A percentile compares a stretch with the other conserved stretches of the same genome.
Evolutionary conservation across 2,329 filamentous ascomycete genomes (phyloP).

Genomic region (Didymella glomerata): DNA sequence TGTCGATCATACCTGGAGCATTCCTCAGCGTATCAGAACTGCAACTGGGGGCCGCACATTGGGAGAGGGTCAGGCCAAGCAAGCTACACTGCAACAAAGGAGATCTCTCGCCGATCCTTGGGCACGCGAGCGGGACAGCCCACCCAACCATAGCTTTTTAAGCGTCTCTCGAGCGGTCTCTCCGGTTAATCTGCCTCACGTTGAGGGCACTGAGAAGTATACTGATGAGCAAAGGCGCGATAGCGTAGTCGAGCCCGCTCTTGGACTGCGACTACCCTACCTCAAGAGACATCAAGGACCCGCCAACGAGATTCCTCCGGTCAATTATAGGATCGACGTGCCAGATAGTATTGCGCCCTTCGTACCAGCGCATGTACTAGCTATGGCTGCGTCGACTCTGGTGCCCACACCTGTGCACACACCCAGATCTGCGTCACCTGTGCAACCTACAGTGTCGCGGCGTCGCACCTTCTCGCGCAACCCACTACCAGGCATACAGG

Average conservation of each 20-base stretch:
- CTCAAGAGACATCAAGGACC: constrained; percentile 14
- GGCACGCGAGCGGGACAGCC: not conserved
- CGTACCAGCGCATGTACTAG: not conserved
- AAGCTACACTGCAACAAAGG: not conserved
- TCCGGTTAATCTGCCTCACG: not conserved
- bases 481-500: constrained; percentile 27
- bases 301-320: not conserved
- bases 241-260: not conserved
- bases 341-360: constrained; percentile 8
- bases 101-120: too few relatives aligned
- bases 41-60: too few relatives aligned
- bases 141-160: not conserved
- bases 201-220: not conserved
- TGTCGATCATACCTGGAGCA: constrained; percentile 33
- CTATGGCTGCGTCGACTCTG: not conserved
- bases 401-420: not conserved
- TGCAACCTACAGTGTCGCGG: not conserved
- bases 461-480: constrained; percentile 16
- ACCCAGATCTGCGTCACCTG: not conserved
- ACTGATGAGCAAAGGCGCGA: not conserved
- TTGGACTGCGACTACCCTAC: constrained; percentile 3
- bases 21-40: constrained; percentile 19
- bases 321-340: constrained; percentile 5
- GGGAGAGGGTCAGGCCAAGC: not conserved
- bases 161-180: not conserved